phyloP scores from a whole-genome alignment of 1,139 yeast species.

The Pichia sp. region DNA sequence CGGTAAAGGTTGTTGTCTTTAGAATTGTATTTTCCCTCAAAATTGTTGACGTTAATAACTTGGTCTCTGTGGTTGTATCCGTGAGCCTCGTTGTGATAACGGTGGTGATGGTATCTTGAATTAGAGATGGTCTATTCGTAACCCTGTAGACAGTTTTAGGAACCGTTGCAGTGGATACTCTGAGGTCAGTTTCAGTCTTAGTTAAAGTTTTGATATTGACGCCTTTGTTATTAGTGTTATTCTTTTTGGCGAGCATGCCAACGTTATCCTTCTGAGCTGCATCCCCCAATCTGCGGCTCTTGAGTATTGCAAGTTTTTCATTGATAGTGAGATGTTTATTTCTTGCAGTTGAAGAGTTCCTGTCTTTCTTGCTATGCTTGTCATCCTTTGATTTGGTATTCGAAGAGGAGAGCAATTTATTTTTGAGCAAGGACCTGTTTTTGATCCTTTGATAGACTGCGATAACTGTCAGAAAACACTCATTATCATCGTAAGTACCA shows the following conservation, averaged over 20 bases:
- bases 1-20: conserved; percentile 1
- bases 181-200: conserved; percentile 14
- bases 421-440: not conserved
- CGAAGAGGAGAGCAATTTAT: not conserved
- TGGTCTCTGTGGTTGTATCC: conserved; percentile 1
- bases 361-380: not conserved
- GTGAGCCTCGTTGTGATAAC: not conserved
- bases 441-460: conserved; percentile 14
- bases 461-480: conserved; percentile 1
- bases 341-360: not conserved
- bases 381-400: not conserved
- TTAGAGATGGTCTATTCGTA: not conserved
- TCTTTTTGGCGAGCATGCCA: not conserved
- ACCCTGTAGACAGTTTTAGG: not conserved
- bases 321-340: too few species aligned
- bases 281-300: too few species aligned
- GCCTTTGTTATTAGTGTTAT: not conserved
- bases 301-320: too few species aligned
- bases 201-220: conserved; percentile 11
- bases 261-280: not conserved
- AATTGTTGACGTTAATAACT: not conserved
- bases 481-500: not conserved
- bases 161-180: not conserved
- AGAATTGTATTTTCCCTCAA: not conserved
- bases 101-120: not conserved